phyloP scores from a whole-genome alignment of 208 protist genomes.

The Wallacemonas sp. region DNA sequence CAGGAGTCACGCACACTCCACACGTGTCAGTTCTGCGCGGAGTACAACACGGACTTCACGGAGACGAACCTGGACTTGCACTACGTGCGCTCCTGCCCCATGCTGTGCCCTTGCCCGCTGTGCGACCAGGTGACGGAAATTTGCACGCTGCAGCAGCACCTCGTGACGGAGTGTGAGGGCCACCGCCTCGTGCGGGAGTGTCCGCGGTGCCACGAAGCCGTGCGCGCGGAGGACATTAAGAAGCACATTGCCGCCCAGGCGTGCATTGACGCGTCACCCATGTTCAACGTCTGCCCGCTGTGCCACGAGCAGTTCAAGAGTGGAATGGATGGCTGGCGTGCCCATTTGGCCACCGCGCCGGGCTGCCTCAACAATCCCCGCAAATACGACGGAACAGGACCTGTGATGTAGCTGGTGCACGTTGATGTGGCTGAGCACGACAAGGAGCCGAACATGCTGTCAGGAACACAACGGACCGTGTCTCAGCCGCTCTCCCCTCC shows the following conservation, averaged over 20 bases:
- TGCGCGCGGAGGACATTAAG: slow-evolving; percentile 76
- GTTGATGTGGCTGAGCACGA: too few relatives aligned
- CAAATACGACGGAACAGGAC: slow-evolving; percentile 72
- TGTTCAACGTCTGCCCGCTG: slow-evolving; percentile 82
- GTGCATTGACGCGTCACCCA: slow-evolving; percentile 74
- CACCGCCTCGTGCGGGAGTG: slow-evolving; percentile 76
- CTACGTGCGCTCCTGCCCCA: slow-evolving; percentile 86
- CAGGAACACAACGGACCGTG: too few relatives aligned
- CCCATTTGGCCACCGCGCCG: slow-evolving; percentile 71
- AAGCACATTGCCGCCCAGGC: slow-evolving; percentile 57
- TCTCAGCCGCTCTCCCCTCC: background rate
- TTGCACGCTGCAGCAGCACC: slow-evolving; percentile 84
- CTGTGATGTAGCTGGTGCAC: slow-evolving; percentile 22
- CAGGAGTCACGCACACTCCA: slow-evolving; percentile 21
- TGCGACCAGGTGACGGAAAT: slow-evolving; percentile 94
- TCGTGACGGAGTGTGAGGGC: slow-evolving; percentile 86
- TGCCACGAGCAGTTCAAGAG: slow-evolving; percentile 79
- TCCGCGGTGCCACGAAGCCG: slow-evolving; percentile 87
- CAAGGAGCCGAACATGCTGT: too few relatives aligned
- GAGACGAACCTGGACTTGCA: slow-evolving; percentile 83
- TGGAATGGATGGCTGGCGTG: slow-evolving; percentile 74
- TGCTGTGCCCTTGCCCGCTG: slow-evolving; percentile 91
- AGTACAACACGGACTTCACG: slow-evolving; percentile 70
- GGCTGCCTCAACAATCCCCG: slow-evolving; percentile 89
- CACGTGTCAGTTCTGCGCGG: slow-evolving; percentile 90